Conservation (phyloP, 345 rosid genomes). For the Citrus mangshanensis region DNA sequence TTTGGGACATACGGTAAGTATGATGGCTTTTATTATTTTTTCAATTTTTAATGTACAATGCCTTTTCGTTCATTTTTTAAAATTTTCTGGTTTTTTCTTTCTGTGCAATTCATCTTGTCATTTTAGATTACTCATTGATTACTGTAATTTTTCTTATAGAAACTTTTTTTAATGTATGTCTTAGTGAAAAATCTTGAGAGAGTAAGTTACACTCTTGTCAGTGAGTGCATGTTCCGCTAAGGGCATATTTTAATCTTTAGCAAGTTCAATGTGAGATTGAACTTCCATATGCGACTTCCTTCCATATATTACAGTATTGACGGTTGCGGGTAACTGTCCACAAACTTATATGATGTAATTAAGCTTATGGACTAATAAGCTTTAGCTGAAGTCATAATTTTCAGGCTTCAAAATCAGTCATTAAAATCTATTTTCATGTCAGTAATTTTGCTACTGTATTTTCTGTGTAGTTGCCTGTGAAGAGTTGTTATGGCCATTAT, state of each 20-base stretch:
- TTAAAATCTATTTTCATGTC: neutral
- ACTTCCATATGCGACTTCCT: neutral
- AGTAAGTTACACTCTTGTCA: too few relatives aligned
- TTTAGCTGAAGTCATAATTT: neutral
- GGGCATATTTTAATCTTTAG: neutral
- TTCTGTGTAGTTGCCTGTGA: neutral
- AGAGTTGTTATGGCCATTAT: neutral
- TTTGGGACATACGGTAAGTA: slow-evolving; percentile 86
- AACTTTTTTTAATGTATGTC: too few relatives aligned
- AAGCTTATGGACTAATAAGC: neutral
- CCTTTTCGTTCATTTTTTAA: neutral
- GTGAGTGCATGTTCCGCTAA: too few relatives aligned
- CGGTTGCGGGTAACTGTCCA: neutral
- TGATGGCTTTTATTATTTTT: neutral
- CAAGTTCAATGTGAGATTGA: neutral
- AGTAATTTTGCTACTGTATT: neutral
- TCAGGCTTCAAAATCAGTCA: neutral
- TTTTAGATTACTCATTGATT: too few relatives aligned
- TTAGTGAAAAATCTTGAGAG: too few relatives aligned
- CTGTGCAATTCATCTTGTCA: neutral
- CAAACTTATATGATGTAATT: neutral
- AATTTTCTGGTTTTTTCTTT: neutral
- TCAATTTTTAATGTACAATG: slow-evolving; percentile 4
- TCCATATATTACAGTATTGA: neutral
- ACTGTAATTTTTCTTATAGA: too few relatives aligned